phyloP scores from a whole-genome alignment of 345 rosid species.

The Arabidopsis arenosa region DNA sequence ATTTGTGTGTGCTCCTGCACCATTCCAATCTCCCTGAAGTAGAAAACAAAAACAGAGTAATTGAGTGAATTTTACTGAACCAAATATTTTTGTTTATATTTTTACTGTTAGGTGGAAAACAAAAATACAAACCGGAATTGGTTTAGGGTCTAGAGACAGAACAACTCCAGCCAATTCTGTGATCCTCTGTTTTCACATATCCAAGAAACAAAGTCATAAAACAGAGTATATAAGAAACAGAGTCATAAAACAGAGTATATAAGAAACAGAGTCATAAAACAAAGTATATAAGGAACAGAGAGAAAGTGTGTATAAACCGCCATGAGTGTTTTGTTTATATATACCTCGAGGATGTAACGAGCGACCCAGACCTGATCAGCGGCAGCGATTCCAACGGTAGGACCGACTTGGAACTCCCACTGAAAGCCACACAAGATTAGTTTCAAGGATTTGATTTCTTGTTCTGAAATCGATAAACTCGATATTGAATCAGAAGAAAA shows the following conservation, averaged over 20 bases:
- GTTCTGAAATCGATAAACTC: not conserved
- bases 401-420: slow-evolving; percentile 96
- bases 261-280: slow-evolving; percentile 14
- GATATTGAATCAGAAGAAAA: not conserved
- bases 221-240: slow-evolving; percentile 14
- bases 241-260: slow-evolving; percentile 5
- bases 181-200: slow-evolving; percentile 60
- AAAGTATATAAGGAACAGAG: slow-evolving; percentile 17
- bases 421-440: slow-evolving; percentile 29
- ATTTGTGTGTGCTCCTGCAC: slow-evolving; percentile 95
- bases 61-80: not conserved
- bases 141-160: slow-evolving; percentile 87
- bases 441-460: not conserved
- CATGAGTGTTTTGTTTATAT: not conserved
- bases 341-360: slow-evolving; percentile 83
- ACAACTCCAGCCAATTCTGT: slow-evolving; percentile 79
- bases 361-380: slow-evolving; percentile 85
- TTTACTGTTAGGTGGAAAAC: not conserved
- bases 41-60: not conserved
- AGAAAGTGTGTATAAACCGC: not conserved
- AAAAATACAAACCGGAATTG: slow-evolving; percentile 56
- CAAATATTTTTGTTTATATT: not conserved
- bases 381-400: slow-evolving; percentile 68
- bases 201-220: slow-evolving; percentile 22
- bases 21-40: slow-evolving; percentile 86